Conservation (phyloP, 75 land plant genomes). For the Adiantum capillusveneris region DNA sequence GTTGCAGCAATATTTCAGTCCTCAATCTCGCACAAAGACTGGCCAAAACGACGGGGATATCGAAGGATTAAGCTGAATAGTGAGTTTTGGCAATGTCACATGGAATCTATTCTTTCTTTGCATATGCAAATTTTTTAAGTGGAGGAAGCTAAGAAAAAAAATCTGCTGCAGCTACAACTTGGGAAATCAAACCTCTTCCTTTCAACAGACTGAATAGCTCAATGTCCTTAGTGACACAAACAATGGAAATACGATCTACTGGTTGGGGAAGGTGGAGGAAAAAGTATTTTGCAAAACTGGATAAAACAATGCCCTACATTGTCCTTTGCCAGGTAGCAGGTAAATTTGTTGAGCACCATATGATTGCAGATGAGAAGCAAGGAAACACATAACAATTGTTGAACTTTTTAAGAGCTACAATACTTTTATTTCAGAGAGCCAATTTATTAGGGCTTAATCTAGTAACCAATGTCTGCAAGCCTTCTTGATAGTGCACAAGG, state of each 20-base stretch:
- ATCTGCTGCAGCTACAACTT: slow-evolving; percentile 55
- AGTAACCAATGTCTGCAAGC: too few species aligned
- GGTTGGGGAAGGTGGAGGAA: slow-evolving; percentile 74
- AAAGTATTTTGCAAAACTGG: slow-evolving; percentile 44
- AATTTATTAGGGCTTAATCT: too few species aligned
- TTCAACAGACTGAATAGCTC: slow-evolving; percentile 19
- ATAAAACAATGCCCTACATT: slow-evolving; percentile 57
- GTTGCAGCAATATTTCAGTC: slow-evolving; percentile 78
- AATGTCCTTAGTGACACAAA: slow-evolving; percentile 66
- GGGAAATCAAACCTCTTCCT: slow-evolving; percentile 65
- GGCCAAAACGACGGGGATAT: slow-evolving; percentile 63
- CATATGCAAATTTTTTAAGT: neutral
- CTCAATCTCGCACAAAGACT: slow-evolving; percentile 49
- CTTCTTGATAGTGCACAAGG: too few species aligned
- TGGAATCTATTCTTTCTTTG: neutral
- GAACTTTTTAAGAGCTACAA: too few species aligned
- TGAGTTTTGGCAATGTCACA: slow-evolving; percentile 28
- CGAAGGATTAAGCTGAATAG: slow-evolving; percentile 61
- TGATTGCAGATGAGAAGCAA: too few species aligned
- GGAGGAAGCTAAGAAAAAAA: neutral
- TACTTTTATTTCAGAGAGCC: too few species aligned
- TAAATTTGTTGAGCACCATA: too few species aligned
- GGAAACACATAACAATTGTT: too few species aligned
- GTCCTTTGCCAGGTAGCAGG: slow-evolving; percentile 89
- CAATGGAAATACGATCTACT: slow-evolving; percentile 55